Evolutionary conservation across 106 monocot species (phyloP), one percentile per base, ranked within the genome.

Genomic region (Alisma plantagoaquatica): DNA sequence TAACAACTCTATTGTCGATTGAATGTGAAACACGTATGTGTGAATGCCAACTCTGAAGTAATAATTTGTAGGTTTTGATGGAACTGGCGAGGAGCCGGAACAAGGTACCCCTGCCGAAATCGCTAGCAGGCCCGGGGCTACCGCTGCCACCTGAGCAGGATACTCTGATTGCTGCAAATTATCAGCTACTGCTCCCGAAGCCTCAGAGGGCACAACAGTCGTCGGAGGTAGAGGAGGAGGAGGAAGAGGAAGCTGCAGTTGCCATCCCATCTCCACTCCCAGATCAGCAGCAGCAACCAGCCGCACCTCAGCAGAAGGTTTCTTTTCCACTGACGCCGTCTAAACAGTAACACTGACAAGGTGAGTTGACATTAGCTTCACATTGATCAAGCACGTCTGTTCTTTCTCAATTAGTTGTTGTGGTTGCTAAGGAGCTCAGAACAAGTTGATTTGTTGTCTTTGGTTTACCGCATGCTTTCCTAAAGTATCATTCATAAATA

Each of bases 131-230:
- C 0, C 76, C 85, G 2, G 90, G 90, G 29, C 84, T 99, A 32
- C 98, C 98, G 19, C 64, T 99, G 10, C 98, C 98, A 10, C 98
- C 98, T 0, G 86, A 90, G 60, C 76, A 99, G 50, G 81, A 99
- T 55, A 99, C 98, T 1, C 64, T 99, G 54, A 67, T 90, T 23
- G 79, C 53, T 67, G 85, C 90, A 10, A 99, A 90, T 43, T 90
- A 99, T 65, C 98, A 99, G 74, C 85, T 99, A 17, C 29, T 90
- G 41, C 58, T 82, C 23, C 82, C 90, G 0, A 78, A 59, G 51
- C 80, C 70, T 51, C 85, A 75, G 21, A 25, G 38, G 41, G 5
- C 51, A 29, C 56, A 10, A 17, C 19, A 27, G 19, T 30, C n/a
- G n/a, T 51, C 51, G 2, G 46, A 59, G 15, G 78, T 73, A 22